Conservation (phyloP, 2,329 filamentous ascomycete genomes). For the Sclerotiophoma versabilis region DNA sequence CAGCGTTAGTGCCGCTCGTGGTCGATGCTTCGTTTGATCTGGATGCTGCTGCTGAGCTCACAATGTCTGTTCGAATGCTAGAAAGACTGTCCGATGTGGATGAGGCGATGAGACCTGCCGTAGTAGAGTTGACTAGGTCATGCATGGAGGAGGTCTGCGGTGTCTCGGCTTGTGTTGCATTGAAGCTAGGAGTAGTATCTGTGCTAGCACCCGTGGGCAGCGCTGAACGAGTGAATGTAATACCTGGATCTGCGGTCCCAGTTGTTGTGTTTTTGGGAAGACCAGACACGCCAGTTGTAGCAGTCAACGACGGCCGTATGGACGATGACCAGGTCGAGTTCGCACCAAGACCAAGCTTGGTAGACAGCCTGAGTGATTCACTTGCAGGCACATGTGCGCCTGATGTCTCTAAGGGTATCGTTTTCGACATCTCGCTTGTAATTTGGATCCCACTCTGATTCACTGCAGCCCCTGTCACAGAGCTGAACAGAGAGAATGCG, state of each 20-base stretch:
- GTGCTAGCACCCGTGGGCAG: background rate
- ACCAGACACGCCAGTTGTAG: background rate
- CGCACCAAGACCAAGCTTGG: background rate
- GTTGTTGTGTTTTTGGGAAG: background rate
- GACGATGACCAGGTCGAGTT: background rate
- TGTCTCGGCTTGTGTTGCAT: constrained; percentile 6
- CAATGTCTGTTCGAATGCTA: background rate
- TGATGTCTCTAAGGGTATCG: background rate
- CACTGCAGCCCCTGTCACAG: constrained; percentile 2
- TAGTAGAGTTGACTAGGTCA: constrained; percentile 1
- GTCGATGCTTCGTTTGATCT: background rate
- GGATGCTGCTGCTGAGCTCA: background rate
- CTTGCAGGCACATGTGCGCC: constrained; percentile 3
- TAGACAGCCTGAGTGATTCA: background rate
- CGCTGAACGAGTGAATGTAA: constrained; percentile 8
- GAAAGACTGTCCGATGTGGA: background rate
- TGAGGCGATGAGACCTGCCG: background rate
- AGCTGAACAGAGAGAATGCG: constrained; percentile 9
- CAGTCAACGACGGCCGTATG: background rate
- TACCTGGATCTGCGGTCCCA: background rate
- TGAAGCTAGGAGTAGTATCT: background rate
- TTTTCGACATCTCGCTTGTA: background rate
- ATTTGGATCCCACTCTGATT: background rate
- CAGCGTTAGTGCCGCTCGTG: background rate
- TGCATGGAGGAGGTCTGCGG: background rate